Evolutionary conservation across 768 basidiomycete species (phyloP).

Genomic region (Serpula lacrymans): DNA sequence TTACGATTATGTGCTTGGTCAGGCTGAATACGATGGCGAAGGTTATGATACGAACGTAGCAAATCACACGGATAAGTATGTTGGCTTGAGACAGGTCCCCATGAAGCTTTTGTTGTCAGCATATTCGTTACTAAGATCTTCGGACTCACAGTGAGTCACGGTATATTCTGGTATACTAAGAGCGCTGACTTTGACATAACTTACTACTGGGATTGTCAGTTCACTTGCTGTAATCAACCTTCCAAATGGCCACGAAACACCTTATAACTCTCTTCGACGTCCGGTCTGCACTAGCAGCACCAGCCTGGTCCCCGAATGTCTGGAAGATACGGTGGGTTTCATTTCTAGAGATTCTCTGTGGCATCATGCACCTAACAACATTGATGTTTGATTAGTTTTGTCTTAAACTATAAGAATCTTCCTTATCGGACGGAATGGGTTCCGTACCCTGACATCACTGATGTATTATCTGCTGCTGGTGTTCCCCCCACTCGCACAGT

Average conservation of each 20-base stretch:
- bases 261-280: background rate
- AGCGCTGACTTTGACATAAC: background rate
- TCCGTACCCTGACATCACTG: background rate
- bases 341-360: background rate
- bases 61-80: too few species aligned
- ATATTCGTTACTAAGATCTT: too few species aligned
- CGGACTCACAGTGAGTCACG: too few species aligned
- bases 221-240: too few species aligned
- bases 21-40: too few species aligned
- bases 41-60: too few species aligned
- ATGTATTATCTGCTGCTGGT: background rate
- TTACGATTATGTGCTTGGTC: too few species aligned
- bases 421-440: conserved; percentile 1
- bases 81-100: too few species aligned
- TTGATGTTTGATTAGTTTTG: background rate
- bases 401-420: background rate
- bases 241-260: background rate
- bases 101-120: too few species aligned
- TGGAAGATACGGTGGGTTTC: background rate
- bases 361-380: background rate
- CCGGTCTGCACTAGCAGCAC: background rate
- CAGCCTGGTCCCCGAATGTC: background rate
- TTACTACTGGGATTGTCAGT: too few species aligned
- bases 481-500: background rate
- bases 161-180: too few species aligned